These are phyloP conservation scores for Henningerozyma blattae DNA, from an alignment of 805 yeast genomes.

Conservation along the genomic window DNA sequence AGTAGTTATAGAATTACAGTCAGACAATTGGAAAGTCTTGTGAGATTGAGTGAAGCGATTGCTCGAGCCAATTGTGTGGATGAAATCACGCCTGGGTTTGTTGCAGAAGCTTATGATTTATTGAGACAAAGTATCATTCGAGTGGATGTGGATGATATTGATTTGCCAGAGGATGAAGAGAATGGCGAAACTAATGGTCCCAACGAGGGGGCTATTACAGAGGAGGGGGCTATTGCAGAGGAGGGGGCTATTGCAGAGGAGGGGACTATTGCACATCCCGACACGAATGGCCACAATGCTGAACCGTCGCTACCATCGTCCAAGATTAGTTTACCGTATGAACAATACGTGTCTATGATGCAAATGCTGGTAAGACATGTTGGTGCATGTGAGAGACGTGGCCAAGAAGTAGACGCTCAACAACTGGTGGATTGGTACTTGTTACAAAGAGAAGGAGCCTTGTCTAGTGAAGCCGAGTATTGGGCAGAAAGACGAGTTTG, in stretches of 20 bases:
- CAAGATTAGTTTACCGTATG: conserved; percentile 60
- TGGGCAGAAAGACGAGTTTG: conserved; percentile 60
- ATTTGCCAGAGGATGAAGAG: conserved; percentile 56
- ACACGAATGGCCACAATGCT: not conserved
- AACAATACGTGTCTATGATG: conserved; percentile 77
- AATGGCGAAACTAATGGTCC: conserved; percentile 15
- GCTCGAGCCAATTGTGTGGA: conserved; percentile 95
- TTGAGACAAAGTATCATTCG: conserved; percentile 84
- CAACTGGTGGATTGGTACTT: conserved; percentile 76
- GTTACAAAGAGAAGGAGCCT: conserved; percentile 54
- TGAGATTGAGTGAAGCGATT: conserved; percentile 88
- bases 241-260: conserved; percentile 4
- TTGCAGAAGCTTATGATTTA: conserved; percentile 85
- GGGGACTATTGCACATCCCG: conserved; percentile 3
- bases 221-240: conserved; percentile 7
- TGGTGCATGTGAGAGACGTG: conserved; percentile 38
- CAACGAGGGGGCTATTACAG: conserved; percentile 23
- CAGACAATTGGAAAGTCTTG: conserved; percentile 90
- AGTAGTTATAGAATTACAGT: conserved; percentile 91
- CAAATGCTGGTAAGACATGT: conserved; percentile 60
- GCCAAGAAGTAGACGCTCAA: conserved; percentile 54
- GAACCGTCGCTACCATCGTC: conserved; percentile 1
- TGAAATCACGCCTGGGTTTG: conserved; percentile 71
- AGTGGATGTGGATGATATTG: conserved; percentile 89
- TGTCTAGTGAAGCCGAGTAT: conserved; percentile 58